Evolutionary conservation across 345 rosid genomes (phyloP).

Genomic region (Turritis glabra): DNA sequence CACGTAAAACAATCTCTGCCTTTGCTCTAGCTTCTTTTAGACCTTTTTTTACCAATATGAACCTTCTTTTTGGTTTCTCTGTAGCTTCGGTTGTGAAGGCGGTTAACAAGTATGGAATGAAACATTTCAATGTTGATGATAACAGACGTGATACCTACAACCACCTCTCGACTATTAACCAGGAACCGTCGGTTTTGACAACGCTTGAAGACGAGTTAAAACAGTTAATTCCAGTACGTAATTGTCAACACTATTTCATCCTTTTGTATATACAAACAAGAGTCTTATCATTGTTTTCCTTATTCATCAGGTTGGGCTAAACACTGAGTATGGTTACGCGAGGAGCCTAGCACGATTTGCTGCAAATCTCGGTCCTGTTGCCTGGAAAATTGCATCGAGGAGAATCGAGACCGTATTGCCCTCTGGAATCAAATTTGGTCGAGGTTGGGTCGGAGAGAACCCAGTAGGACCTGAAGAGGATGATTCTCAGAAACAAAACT

Average conservation of each 20-base stretch:
- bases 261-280: slow-evolving; percentile 8
- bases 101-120: slow-evolving; percentile 82
- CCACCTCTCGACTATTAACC: slow-evolving; percentile 40
- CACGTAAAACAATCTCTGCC: slow-evolving; percentile 49
- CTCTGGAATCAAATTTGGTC: slow-evolving; percentile 57
- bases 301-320: slow-evolving; percentile 70
- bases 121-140: slow-evolving; percentile 70
- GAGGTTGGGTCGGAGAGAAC: slow-evolving; percentile 86
- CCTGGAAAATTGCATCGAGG: slow-evolving; percentile 72
- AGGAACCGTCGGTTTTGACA: slow-evolving; percentile 47
- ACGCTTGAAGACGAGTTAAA: slow-evolving; percentile 65
- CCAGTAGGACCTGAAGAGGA: slow-evolving; percentile 37
- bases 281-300: slow-evolving; percentile 21
- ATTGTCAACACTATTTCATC: background rate
- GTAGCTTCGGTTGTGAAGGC: slow-evolving; percentile 92
- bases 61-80: slow-evolving; percentile 30
- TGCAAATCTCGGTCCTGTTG: slow-evolving; percentile 79
- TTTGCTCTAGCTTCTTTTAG: slow-evolving; percentile 1
- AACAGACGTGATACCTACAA: slow-evolving; percentile 75
- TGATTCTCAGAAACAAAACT: slow-evolving; percentile 38
- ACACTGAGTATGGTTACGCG: slow-evolving; percentile 74
- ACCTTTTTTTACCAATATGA: background rate
- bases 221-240: slow-evolving; percentile 73
- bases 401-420: slow-evolving; percentile 69
- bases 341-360: slow-evolving; percentile 90